Percentiles rank a stretch among this genome's conserved stretches.
These are phyloP conservation scores for Cryptomeria japonica DNA, from an alignment of 75 land plant species.

Conservation along the genomic window DNA sequence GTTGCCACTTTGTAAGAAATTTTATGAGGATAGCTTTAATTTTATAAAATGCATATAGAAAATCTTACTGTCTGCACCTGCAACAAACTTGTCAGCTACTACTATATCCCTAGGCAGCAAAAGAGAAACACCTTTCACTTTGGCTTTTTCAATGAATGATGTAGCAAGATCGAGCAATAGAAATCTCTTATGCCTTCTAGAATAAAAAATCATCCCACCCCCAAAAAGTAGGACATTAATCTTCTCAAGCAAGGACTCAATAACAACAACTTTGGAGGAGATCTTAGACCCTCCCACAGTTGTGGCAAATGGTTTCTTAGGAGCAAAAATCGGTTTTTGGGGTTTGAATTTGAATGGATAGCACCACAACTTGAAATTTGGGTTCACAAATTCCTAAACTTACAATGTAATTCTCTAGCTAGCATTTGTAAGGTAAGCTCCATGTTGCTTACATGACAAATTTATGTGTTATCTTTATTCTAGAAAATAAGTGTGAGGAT, in stretches of 20 bases:
- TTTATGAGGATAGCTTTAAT: neutral
- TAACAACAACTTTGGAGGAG: slow-evolving; percentile 83
- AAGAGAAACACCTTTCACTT: slow-evolving; percentile 69
- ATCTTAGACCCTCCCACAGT: slow-evolving; percentile 94
- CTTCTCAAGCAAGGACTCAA: slow-evolving; percentile 71
- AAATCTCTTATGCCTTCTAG: slow-evolving; percentile 79
- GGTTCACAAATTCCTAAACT: too few relatives aligned
- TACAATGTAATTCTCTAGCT: too few relatives aligned
- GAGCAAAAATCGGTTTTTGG: slow-evolving; percentile 48
- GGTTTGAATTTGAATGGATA: too few relatives aligned
- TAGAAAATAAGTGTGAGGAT: neutral
- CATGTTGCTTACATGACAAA: neutral
- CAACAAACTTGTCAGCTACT: slow-evolving; percentile 76
- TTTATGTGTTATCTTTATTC: neutral
- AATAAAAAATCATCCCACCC: slow-evolving; percentile 94
- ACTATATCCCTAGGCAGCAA: slow-evolving; percentile 78
- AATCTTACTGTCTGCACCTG: slow-evolving; percentile 78
- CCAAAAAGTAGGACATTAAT: slow-evolving; percentile 74
- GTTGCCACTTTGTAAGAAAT: neutral
- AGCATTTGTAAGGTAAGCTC: slow-evolving; percentile 77
- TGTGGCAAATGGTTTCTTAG: slow-evolving; percentile 87
- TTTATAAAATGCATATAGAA: neutral
- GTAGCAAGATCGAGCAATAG: slow-evolving; percentile 79
- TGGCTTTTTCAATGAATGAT: slow-evolving; percentile 61
- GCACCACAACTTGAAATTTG: too few relatives aligned